phyloP scores from a whole-genome alignment of 1,139 yeast species.

The Spathaspora sp. region DNA sequence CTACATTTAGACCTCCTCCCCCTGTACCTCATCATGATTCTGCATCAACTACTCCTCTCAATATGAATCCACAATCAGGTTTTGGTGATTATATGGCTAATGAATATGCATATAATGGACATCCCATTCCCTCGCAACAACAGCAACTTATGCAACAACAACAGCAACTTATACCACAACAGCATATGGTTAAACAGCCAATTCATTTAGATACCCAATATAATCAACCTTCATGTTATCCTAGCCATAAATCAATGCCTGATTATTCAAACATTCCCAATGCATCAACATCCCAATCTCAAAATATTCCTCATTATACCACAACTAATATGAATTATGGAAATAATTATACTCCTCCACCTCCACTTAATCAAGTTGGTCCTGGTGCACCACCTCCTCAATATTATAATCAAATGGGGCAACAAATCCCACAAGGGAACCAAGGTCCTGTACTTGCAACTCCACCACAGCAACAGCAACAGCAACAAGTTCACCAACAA shows the following conservation, averaged over 20 bases:
- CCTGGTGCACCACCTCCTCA: background rate
- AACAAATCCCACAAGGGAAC: slow-evolving; percentile 2
- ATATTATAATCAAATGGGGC: background rate
- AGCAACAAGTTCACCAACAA: slow-evolving; percentile 4
- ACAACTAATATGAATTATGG: slow-evolving; percentile 6
- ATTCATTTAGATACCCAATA: slow-evolving; percentile 6
- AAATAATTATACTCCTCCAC: slow-evolving; percentile 10
- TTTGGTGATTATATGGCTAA: slow-evolving; percentile 5
- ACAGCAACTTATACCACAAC: slow-evolving; percentile 6
- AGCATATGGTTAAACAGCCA: slow-evolving; percentile 4
- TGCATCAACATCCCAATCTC: slow-evolving; percentile 9
- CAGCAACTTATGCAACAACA: slow-evolving; percentile 8
- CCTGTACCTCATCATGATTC: slow-evolving; percentile 6
- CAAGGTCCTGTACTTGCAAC: slow-evolving; percentile 1
- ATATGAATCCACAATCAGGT: slow-evolving; percentile 6
- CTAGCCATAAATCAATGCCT: slow-evolving; percentile 6
- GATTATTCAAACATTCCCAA: slow-evolving; percentile 4
- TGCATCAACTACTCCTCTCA: slow-evolving; percentile 9
- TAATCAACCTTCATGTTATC: slow-evolving; percentile 6
- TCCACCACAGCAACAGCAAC: slow-evolving; percentile 4
- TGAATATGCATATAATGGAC: slow-evolving; percentile 5
- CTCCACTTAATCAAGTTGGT: background rate
- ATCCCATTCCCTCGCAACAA: slow-evolving; percentile 4
- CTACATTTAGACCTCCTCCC: slow-evolving; percentile 5
- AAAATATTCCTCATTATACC: slow-evolving; percentile 10